Conservation (phyloP, 2,329 filamentous ascomycete species). For the Aspergillus pseudoviridinutans region DNA sequence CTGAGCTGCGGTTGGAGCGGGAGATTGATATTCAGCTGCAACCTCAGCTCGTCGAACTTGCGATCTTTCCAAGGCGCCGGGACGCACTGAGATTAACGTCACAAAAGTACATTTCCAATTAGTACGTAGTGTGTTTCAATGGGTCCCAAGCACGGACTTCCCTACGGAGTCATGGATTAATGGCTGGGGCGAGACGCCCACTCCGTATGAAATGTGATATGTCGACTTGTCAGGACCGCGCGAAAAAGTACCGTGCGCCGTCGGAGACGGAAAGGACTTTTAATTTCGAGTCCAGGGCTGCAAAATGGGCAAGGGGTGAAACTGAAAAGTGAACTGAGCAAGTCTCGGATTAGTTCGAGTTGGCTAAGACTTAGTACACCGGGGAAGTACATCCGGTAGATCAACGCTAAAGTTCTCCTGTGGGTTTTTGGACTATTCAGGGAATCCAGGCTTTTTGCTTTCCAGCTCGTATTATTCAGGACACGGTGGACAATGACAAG, state of each 20-base stretch:
- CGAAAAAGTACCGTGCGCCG: constrained; percentile 17
- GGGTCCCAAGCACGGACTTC: not conserved
- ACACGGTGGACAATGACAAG: not conserved
- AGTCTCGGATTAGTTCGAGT: not conserved
- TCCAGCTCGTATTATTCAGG: not conserved
- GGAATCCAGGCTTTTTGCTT: not conserved
- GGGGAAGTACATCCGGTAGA: constrained; percentile 21
- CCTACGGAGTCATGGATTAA: not conserved
- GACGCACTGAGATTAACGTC: not conserved
- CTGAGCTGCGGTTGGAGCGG: not conserved
- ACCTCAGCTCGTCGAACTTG: not conserved
- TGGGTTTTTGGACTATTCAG: too few species aligned
- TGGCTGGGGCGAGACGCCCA: not conserved
- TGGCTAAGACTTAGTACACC: constrained; percentile 8
- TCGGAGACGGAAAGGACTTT: not conserved
- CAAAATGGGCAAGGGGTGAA: constrained; percentile 5
- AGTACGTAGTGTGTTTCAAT: not conserved
- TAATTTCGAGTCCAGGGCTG: constrained; percentile 4
- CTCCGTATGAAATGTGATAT: not conserved
- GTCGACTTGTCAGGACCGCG: constrained; percentile 12
- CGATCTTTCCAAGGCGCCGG: not conserved
- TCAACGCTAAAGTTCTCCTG: constrained; percentile 8
- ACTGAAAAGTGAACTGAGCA: constrained; percentile 8
- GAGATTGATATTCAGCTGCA: not conserved
- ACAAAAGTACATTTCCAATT: not conserved